Percentiles rank a stretch among this genome's conserved stretches.
Conservation (phyloP, 1,284 basidiomycete genomes). For the Earliella scabrosa region DNA sequence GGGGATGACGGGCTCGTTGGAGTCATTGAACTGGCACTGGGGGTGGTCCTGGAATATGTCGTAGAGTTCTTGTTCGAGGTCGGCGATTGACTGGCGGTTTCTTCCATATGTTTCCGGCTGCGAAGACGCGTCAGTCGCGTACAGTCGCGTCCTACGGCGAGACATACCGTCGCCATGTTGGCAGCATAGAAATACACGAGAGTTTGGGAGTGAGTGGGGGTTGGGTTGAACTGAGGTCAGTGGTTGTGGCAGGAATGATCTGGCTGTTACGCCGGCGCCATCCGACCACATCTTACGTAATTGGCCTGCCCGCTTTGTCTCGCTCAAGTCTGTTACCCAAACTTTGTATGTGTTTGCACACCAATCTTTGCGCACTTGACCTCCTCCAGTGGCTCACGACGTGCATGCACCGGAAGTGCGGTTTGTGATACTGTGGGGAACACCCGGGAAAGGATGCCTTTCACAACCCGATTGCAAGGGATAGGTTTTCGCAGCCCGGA, state of each 20-base stretch:
- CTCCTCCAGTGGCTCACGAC: too few relatives aligned
- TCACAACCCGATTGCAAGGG: too few relatives aligned
- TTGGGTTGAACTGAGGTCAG: slow-evolving; percentile 5
- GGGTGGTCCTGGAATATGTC: slow-evolving; percentile 69
- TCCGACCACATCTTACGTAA: slow-evolving; percentile 6
- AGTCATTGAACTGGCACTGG: slow-evolving; percentile 54
- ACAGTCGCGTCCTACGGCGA: neutral
- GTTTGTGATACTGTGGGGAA: too few relatives aligned
- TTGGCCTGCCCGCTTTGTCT: slow-evolving; percentile 3
- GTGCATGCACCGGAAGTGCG: too few relatives aligned
- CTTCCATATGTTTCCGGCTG: slow-evolving; percentile 45
- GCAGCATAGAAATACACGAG: slow-evolving; percentile 23
- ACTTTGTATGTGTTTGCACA: slow-evolving; percentile 13
- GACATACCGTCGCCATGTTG: slow-evolving; percentile 20
- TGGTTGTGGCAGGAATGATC: slow-evolving; percentile 14
- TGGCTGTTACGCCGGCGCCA: neutral
- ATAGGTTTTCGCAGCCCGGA: too few relatives aligned
- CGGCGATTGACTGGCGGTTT: slow-evolving; percentile 65
- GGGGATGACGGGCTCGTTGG: slow-evolving; percentile 64
- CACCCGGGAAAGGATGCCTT: too few relatives aligned
- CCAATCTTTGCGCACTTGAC: neutral
- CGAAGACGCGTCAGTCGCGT: slow-evolving; percentile 9
- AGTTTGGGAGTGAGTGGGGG: slow-evolving; percentile 14
- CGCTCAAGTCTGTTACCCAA: slow-evolving; percentile 7
- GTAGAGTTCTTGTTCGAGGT: slow-evolving; percentile 69